A percentile compares a stretch with the other conserved stretches of the same genome.
These are phyloP conservation scores for Chenopodium quinoa DNA, from an alignment of 148 eudicot genomes.

Conservation along the genomic window DNA sequence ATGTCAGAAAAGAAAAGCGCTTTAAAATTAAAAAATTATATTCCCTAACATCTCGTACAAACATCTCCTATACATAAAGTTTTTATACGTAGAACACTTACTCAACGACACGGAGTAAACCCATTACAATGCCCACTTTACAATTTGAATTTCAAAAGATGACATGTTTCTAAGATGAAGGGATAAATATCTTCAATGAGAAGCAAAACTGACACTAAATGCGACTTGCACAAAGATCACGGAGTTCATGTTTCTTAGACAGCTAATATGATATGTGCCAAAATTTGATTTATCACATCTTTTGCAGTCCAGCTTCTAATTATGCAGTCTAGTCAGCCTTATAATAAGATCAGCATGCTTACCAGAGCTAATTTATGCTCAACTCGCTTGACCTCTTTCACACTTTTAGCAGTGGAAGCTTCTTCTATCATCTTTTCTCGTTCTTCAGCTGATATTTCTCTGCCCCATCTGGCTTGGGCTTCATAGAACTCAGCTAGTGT, in stretches of 20 bases:
- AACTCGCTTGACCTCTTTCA: constrained; percentile 61
- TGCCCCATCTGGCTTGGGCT: constrained; percentile 93
- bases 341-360: constrained; percentile 32
- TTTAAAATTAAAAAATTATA: too few relatives aligned
- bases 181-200: neutral
- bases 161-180: neutral
- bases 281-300: neutral
- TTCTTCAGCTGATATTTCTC: constrained; percentile 70
- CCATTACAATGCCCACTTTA: neutral
- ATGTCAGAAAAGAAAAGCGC: neutral
- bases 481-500: constrained; percentile 95
- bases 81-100: neutral
- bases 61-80: too few relatives aligned
- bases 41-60: neutral
- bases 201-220: neutral
- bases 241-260: neutral
- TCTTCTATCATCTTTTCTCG: constrained; percentile 66
- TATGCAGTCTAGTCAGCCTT: neutral
- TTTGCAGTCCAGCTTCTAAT: neutral
- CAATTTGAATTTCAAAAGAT: neutral
- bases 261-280: neutral
- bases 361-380: constrained; percentile 79
- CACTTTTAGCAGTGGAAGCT: constrained; percentile 58
- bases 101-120: neutral
- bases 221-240: neutral